Conservation (phyloP, 495 filamentous ascomycete species). For the Xylaria flabelliformis region DNA sequence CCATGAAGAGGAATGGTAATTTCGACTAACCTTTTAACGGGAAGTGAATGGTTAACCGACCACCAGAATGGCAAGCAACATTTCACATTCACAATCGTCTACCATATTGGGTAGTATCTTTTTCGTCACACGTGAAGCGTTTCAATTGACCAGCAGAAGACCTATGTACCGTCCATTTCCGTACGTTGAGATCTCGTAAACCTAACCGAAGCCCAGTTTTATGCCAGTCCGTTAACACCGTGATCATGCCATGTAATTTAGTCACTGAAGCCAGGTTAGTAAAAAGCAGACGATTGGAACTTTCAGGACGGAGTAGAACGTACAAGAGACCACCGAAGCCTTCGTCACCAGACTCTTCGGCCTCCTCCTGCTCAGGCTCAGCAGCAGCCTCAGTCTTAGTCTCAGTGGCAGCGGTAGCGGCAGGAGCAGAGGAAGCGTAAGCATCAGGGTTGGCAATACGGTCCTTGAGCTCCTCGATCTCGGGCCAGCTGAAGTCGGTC, state of each 20-base stretch:
- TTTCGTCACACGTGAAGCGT: slow-evolving; percentile 37
- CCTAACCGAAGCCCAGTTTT: slow-evolving; percentile 47
- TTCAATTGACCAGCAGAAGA: slow-evolving; percentile 54
- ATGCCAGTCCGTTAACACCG: slow-evolving; percentile 45
- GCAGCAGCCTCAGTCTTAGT: slow-evolving; percentile 57
- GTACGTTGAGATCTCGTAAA: slow-evolving; percentile 45
- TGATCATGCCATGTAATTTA: slow-evolving; percentile 46
- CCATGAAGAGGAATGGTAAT: slow-evolving; percentile 21
- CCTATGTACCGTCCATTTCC: slow-evolving; percentile 49
- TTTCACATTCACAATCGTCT: slow-evolving; percentile 28
- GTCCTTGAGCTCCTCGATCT: slow-evolving; percentile 97
- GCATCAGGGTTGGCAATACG: slow-evolving; percentile 98
- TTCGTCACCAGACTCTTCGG: slow-evolving; percentile 61
- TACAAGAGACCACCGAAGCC: slow-evolving; percentile 77
- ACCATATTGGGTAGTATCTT: slow-evolving; percentile 26
- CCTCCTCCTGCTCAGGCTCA: slow-evolving; percentile 61
- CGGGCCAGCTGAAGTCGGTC: slow-evolving; percentile 93
- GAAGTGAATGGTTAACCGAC: slow-evolving; percentile 17
- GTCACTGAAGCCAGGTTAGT: slow-evolving; percentile 44
- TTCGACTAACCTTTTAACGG: slow-evolving; percentile 52
- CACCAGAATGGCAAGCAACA: slow-evolving; percentile 27
- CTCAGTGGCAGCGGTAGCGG: slow-evolving; percentile 59
- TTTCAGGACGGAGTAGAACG: slow-evolving; percentile 36
- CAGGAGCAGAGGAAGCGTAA: slow-evolving; percentile 81
- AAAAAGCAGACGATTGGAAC: slow-evolving; percentile 26